Evolutionary conservation across 176 grass and related monocot genomes (phyloP), one percentile per base, ranked within the genome.

Genomic region (Aegilops longissima): DNA sequence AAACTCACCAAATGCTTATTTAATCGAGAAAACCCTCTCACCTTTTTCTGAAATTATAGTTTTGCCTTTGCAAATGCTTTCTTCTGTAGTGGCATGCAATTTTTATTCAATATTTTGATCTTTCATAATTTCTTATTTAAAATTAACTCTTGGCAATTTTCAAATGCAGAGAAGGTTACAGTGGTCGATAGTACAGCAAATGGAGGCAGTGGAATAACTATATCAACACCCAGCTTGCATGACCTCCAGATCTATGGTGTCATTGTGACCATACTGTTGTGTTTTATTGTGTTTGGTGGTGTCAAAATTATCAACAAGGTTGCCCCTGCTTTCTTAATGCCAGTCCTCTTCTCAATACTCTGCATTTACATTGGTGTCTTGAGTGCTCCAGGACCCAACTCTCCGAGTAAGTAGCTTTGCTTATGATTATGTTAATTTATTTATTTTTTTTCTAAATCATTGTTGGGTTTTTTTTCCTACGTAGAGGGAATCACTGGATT

Each of bases 261-360:
- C 61, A 82, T 98, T 25, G 84, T 98, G 66, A 95, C 92, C 75
- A 94, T 98, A 65, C 88, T 98, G 72, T 79, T 98, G 4, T 94
- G 93, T 85, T 98, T 98, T 88, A 87, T 95, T 88, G 96, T 98
- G 58, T 98, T 98, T 81, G 96, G 96, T 45, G 96, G 96, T 70
- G 96, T 98, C 45, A 98, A 95, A 68, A 98, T 98, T 14, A 98
- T 98, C 75, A 98, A 98, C 73, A 93, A 86, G 78, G 96, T 98
- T 1, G 93, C 96, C 31, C 96, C 96, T 31, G 93, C 93, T 81
- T 94, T 98, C 82, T 84, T 98, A 77, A 63, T 95, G 63, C 88
- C 96, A 10, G 96, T 98, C 31, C 92, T 98, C 42, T 91, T 98
- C 82, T 98, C 96, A 71, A 87, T 98, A 78, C 70, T 92, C 61